Base-by-base conservation (phyloP, 1,284 basidiomycete genomes). In the Trametes pubescens region DNA sequence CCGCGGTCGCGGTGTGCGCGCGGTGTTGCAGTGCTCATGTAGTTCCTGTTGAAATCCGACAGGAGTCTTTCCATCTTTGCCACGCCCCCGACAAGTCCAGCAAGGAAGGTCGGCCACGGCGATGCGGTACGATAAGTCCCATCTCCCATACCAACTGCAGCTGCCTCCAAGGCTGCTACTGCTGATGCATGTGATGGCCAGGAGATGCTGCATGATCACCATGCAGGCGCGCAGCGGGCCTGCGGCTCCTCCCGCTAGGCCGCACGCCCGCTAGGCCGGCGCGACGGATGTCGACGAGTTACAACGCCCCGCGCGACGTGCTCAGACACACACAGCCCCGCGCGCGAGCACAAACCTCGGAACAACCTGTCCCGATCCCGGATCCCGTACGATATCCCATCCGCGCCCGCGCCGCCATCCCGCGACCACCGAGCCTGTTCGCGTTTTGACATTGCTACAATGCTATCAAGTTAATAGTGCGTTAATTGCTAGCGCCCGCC, bases 91-190 rank as follows among this genome's bases (percentile, higher is more conserved):
- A 61, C 54, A 61, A 61, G 47, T 61, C 60, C 26, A 51, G 53
- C 37, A 32, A 37, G 60, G 60, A 32, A 61, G 26, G 47, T 44
- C 4, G 13, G 60, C 53, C 48, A 61, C 60, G 60, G 38, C 60
- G 60, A 56, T 51, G n/a, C 53, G 60, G 60, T 56, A 56, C 53
- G 60, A 56, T 61, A 56, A 29, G 22, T 24, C 24, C 11, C 26
- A 48, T n/a, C 22, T 24, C 47, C 24, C 24, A 13, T 5, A 11
- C 24, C 3, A 10, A 3, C 11, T 48, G 11, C 24, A 22, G 40
- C 40, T 9, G 6, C 14, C 40, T 43, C 40, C 18, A 16, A 11
- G 37, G 37, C 14, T 18, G 21, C 21, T 18, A 18, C 11, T 9
- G 14, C 44, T 47, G 44, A 47, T 47, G 22, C 44, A 47, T 24